phyloP scores from a whole-genome alignment of 1,139 yeast genomes.

The Casaregolazyma lundiana region DNA sequence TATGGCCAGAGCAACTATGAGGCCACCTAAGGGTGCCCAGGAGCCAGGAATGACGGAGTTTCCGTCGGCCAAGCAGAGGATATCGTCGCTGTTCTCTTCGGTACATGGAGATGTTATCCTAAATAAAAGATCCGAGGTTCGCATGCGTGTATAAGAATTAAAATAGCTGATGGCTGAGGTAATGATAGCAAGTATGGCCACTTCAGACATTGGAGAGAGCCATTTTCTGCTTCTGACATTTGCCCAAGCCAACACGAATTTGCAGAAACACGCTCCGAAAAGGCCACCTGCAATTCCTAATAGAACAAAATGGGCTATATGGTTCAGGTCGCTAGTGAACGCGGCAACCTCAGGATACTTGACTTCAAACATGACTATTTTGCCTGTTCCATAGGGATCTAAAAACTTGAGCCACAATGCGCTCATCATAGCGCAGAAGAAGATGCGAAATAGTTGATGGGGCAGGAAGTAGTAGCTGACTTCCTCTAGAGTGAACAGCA shows the following conservation, averaged over 20 bases:
- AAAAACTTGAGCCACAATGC: constrained; percentile 52
- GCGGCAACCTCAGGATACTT: constrained; percentile 38
- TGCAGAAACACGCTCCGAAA: constrained; percentile 53
- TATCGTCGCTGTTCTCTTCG: constrained; percentile 19
- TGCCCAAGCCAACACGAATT: constrained; percentile 37
- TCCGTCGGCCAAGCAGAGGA: constrained; percentile 41
- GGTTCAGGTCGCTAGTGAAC: constrained; percentile 48
- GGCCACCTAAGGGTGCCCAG: constrained; percentile 34
- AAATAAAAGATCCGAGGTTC: constrained; percentile 50
- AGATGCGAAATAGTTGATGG: constrained; percentile 53
- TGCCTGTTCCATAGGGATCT: constrained; percentile 62
- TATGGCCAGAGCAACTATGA: constrained; percentile 43
- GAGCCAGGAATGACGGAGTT: background rate
- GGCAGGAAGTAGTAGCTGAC: constrained; percentile 58
- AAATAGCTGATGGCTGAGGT: constrained; percentile 50
- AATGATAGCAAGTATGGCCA: constrained; percentile 42
- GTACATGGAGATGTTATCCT: constrained; percentile 52
- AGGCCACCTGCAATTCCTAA: constrained; percentile 57
- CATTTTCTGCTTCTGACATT: constrained; percentile 36
- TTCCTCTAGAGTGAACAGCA: constrained; percentile 59
- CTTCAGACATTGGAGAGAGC: constrained; percentile 48
- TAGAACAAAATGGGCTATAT: constrained; percentile 44
- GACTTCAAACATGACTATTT: constrained; percentile 55
- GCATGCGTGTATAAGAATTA: constrained; percentile 51
- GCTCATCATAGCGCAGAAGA: constrained; percentile 57